Evolutionary conservation across 2,329 filamentous ascomycete genomes (phyloP).

Genomic region (Fusarium luffae): DNA sequence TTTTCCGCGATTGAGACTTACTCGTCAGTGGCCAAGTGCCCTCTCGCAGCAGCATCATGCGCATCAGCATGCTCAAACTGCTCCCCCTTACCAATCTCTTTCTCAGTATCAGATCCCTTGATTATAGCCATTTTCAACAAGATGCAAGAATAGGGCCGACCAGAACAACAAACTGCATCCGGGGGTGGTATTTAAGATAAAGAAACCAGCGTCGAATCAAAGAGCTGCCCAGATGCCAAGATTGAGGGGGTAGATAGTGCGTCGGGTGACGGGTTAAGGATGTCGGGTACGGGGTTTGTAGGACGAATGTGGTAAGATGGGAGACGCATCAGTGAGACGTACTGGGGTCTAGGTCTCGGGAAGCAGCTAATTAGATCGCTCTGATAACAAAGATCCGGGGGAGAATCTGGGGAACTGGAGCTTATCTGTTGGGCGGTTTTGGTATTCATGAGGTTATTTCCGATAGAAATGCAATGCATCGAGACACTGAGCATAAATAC

Average conservation of each 20-base stretch:
- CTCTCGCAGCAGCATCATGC: conserved; percentile 16
- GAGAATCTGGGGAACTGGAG: background rate
- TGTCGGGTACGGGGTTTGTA: conserved; percentile 23
- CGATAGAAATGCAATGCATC: background rate
- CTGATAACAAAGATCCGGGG: background rate
- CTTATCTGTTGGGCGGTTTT: conserved; percentile 3
- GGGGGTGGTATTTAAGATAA: background rate
- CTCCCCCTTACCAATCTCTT: background rate
- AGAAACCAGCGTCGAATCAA: background rate
- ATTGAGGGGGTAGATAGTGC: conserved; percentile 13
- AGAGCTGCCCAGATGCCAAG: conserved; percentile 10
- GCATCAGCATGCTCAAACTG: background rate
- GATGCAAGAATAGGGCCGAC: background rate
- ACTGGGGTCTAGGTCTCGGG: background rate
- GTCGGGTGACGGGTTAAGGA: conserved; percentile 7
- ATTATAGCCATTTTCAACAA: background rate
- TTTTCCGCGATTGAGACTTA: background rate
- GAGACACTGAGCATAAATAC: no score
- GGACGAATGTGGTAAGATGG: background rate
- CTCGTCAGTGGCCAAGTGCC: conserved; percentile 20
- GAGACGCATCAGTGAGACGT: background rate
- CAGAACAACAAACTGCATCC: background rate
- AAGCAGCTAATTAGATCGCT: background rate
- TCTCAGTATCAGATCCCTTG: conserved; percentile 13
- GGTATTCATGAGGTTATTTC: background rate